phyloP scores from a whole-genome alignment of 1,284 basidiomycete species.

The Sanghuangporus weigelae region DNA sequence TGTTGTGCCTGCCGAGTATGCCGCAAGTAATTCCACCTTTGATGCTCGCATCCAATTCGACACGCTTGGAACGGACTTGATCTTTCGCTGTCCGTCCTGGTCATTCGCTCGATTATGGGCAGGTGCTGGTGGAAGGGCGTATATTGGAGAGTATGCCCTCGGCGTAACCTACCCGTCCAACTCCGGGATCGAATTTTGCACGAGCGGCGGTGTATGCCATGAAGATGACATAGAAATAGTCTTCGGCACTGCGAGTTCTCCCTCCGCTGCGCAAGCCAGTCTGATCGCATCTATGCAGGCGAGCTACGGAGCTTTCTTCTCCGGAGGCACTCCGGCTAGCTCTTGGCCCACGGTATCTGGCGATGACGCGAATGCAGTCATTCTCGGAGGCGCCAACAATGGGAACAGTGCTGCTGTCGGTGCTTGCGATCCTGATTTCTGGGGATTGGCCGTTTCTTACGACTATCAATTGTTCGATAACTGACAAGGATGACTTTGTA shows the following conservation, averaged over 20 bases:
- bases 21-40: constrained; percentile 24
- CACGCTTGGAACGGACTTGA: constrained; percentile 59
- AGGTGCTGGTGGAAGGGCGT: constrained; percentile 56
- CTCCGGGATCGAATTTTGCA: constrained; percentile 47
- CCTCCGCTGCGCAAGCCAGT: constrained; percentile 49
- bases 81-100: constrained; percentile 69
- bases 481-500: not conserved
- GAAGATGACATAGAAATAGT: constrained; percentile 73
- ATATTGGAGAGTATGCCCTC: constrained; percentile 60
- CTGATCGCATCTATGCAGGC: constrained; percentile 61
- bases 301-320: constrained; percentile 63
- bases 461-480: constrained; percentile 57
- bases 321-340: constrained; percentile 46
- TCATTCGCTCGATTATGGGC: constrained; percentile 66
- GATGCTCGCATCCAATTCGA: constrained; percentile 57
- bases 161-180: constrained; percentile 71
- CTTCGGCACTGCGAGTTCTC: constrained; percentile 63
- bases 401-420: constrained; percentile 41
- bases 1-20: constrained; percentile 31
- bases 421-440: constrained; percentile 59
- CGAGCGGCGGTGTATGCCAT: constrained; percentile 58
- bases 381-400: constrained; percentile 43
- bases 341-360: constrained; percentile 49
- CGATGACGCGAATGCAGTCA: constrained; percentile 44
- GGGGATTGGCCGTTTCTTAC: constrained; percentile 56